Base-by-base conservation (phyloP, 495 filamentous ascomycete species). In the Poronia punctata region DNA sequence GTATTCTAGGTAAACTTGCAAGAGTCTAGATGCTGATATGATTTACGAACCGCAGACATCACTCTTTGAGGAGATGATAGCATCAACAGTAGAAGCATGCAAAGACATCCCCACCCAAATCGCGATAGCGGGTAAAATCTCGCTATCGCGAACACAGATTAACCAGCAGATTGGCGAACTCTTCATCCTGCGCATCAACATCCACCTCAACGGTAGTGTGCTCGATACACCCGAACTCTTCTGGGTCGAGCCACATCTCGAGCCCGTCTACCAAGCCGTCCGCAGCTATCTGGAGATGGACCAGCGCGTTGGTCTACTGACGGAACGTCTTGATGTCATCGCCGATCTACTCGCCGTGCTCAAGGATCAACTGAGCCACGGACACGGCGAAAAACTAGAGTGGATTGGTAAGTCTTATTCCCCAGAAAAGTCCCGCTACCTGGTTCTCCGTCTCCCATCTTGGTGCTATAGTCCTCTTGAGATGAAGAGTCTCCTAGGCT, bases 151-250 rank as follows among this genome's bases (percentile, higher is more conserved):
- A 9, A 70, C 74, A 19, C 75, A 97, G 56, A 95, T 96, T 72
- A 95, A 95, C 67, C 95, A 95, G 86, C 88, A 96, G 57, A 94
- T 98, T 41, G 92, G 92, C 58, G 86, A 98, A 62, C 77, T 98
- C 9, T 98, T 98, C 62, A 97, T 98, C 53, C 64, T 98, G 8
- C 76, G 90, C 19, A 97, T 98, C 67, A 95, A 90, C 55, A 95
- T 98, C 54, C 94, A 98, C 66, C 73, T 98, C 9, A 95, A 98
- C 61, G 93, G 93, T 25, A 88, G 82, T 18, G 88, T 98, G 8
- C 80, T 98, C n/a, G 92, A 98, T 50, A 90, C 88, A 7, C 92
- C 92, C 1, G 92, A 98, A 60, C 73, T 98, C 15, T 96, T 98
- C 76, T 98, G 92, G 92, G 85, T 88, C 27, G 92, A 98, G 62